phyloP scores from a whole-genome alignment of 2,329 filamentous ascomycete species.

The Trichophyton equinum region DNA sequence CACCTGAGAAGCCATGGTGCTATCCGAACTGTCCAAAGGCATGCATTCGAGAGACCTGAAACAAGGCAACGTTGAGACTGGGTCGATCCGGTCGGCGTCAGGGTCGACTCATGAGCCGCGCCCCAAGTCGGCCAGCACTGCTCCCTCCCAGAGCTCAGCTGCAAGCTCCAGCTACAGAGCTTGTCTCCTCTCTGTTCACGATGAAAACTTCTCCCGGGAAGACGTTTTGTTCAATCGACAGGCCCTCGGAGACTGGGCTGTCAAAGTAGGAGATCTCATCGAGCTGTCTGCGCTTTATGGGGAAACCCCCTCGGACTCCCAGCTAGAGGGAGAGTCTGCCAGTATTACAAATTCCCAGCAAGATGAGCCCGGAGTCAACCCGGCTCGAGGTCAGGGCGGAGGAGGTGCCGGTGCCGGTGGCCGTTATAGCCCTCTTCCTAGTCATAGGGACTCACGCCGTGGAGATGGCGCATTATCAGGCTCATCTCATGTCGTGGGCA shows the following conservation, averaged over 20 bases:
- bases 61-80: not conserved
- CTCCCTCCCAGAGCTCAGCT: slow-evolving; percentile 17
- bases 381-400: slow-evolving; percentile 7
- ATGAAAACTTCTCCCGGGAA: slow-evolving; percentile 64
- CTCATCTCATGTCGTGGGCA: slow-evolving; percentile 17
- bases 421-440: not conserved
- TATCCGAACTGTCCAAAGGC: not conserved
- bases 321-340: slow-evolving; percentile 20
- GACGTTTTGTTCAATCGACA: slow-evolving; percentile 70
- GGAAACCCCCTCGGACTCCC: slow-evolving; percentile 17
- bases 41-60: slow-evolving; percentile 1
- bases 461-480: not conserved
- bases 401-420: slow-evolving; percentile 10
- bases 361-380: not conserved
- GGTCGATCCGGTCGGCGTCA: slow-evolving; percentile 1
- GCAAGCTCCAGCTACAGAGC: slow-evolving; percentile 22
- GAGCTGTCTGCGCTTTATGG: slow-evolving; percentile 45
- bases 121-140: slow-evolving; percentile 16
- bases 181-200: slow-evolving; percentile 47
- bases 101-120: slow-evolving; percentile 19
- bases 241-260: slow-evolving; percentile 49
- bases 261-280: slow-evolving; percentile 57
- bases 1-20: not conserved
- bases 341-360: slow-evolving; percentile 12
- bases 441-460: not conserved